phyloP scores from a whole-genome alignment of 2,329 filamentous ascomycete species.

The Periconia macrospinosa region DNA sequence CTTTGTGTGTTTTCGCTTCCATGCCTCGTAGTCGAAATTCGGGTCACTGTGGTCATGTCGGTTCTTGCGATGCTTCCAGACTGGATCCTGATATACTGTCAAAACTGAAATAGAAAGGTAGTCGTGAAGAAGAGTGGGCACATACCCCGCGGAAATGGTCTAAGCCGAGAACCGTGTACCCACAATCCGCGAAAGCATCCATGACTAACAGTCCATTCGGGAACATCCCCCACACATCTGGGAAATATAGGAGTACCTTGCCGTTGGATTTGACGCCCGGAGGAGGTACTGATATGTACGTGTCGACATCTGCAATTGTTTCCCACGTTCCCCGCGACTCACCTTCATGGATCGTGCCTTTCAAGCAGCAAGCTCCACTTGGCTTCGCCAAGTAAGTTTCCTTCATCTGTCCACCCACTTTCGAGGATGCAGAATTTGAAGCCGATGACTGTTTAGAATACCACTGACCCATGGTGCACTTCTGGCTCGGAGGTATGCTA shows the following conservation, averaged over 20 bases:
- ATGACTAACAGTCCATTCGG: constrained; percentile 50
- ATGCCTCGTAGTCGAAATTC: constrained; percentile 53
- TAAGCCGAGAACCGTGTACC: constrained; percentile 47
- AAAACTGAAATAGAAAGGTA: constrained; percentile 23
- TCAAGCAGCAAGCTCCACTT: constrained; percentile 44
- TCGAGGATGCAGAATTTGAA: no score
- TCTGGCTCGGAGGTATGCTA: no score
- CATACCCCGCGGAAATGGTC: constrained; percentile 48
- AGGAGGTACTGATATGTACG: constrained; percentile 40
- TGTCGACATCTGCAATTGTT: constrained; percentile 41
- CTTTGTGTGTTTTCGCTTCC: constrained; percentile 50
- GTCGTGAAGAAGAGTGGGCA: no score
- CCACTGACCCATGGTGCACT: no score
- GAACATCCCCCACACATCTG: constrained; percentile 51
- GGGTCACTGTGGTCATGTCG: constrained; percentile 16
- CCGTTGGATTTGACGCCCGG: constrained; percentile 40
- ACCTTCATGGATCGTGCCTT: constrained; percentile 46
- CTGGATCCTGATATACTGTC: constrained; percentile 40
- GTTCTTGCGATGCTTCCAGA: constrained; percentile 46
- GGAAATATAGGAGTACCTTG: constrained; percentile 50
- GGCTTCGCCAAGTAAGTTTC: constrained; percentile 30
- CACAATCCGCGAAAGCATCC: constrained; percentile 51
- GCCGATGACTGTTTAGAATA: no score
- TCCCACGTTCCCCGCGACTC: constrained; percentile 39
- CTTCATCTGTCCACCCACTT: not conserved